A percentile compares a stretch with the other conserved stretches of the same genome.
Conservation (phyloP, 2,329 filamentous ascomycete species). For the Emmonsiellopsis sp. region DNA sequence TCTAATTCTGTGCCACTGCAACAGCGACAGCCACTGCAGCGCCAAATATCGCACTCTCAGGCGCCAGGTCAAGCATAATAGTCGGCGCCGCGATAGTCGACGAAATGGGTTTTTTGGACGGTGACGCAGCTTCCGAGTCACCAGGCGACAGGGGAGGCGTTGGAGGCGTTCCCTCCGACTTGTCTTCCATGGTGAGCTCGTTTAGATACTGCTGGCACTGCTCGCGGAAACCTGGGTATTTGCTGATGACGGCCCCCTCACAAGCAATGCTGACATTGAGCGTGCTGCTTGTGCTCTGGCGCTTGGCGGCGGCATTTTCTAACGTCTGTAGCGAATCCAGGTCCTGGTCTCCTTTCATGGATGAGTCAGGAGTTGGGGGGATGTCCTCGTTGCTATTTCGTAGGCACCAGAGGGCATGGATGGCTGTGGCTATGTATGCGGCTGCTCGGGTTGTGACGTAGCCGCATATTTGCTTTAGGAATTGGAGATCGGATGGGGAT, state of each 20-base stretch:
- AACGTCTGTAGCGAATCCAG: slow-evolving; percentile 14
- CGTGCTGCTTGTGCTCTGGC: slow-evolving; percentile 6
- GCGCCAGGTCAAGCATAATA: slow-evolving; percentile 33
- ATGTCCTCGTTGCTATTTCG: slow-evolving; percentile 39
- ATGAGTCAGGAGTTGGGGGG: slow-evolving; percentile 14
- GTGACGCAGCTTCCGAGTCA: background rate
- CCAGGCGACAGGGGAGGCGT: background rate
- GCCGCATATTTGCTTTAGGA: slow-evolving; percentile 45
- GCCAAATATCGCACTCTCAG: slow-evolving; percentile 38
- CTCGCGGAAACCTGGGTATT: slow-evolving; percentile 41
- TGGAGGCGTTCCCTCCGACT: background rate
- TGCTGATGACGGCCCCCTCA: slow-evolving; percentile 44
- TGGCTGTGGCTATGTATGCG: slow-evolving; percentile 53
- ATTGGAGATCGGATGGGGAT: slow-evolving; percentile 43
- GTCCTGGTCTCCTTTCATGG: slow-evolving; percentile 5
- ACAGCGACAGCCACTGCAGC: slow-evolving; percentile 41
- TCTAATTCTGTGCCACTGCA: slow-evolving; percentile 21
- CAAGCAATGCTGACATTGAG: slow-evolving; percentile 39
- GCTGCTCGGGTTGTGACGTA: slow-evolving; percentile 51
- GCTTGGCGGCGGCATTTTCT: background rate
- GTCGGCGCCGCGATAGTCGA: slow-evolving; percentile 13
- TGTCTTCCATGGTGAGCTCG: slow-evolving; percentile 26
- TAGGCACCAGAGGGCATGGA: slow-evolving; percentile 54
- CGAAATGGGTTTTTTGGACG: background rate
- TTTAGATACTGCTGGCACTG: slow-evolving; percentile 37